phyloP scores from a whole-genome alignment of 1,284 basidiomycete species.

The Inonotus hispidus region DNA sequence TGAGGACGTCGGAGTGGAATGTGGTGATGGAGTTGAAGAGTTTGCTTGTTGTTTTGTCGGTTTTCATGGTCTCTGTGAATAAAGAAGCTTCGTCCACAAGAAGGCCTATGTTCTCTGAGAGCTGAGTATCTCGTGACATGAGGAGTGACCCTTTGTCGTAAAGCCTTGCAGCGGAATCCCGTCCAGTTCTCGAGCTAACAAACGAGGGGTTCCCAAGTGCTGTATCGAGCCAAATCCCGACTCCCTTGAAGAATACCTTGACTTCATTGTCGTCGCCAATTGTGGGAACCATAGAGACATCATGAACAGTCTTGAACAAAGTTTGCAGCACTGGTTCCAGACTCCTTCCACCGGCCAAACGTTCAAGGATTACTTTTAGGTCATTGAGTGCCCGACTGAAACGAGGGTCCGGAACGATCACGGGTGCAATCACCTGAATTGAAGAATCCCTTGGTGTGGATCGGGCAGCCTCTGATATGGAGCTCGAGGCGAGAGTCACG shows the following conservation, averaged over 20 bases:
- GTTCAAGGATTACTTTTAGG: conserved; percentile 36
- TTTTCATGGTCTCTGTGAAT: conserved; percentile 30
- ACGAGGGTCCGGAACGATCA: conserved; percentile 28
- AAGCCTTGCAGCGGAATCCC: conserved; percentile 29
- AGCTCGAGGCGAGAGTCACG: conserved; percentile 24
- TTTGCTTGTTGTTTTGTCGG: conserved; percentile 34
- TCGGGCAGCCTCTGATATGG: conserved; percentile 18
- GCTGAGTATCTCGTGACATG: conserved; percentile 24
- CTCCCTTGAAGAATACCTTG: conserved; percentile 28
- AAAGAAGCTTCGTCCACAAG: conserved; percentile 31
- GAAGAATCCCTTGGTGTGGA: conserved; percentile 17
- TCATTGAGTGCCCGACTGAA: conserved; percentile 30
- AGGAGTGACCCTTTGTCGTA: conserved; percentile 34
- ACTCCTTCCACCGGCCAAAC: conserved; percentile 35
- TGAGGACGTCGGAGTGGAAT: conserved; percentile 26
- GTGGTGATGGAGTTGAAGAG: conserved; percentile 30
- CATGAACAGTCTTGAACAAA: conserved; percentile 25
- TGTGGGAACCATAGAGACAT: conserved; percentile 19
- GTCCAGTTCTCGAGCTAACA: conserved; percentile 31
- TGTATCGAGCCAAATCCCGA: conserved; percentile 33
- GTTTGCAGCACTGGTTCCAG: conserved; percentile 32
- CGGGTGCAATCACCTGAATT: conserved; percentile 21
- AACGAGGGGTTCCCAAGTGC: conserved; percentile 33
- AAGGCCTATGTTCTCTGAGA: conserved; percentile 27
- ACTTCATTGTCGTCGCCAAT: conserved; percentile 22